Evolutionary conservation across 2,329 filamentous ascomycete species (phyloP), one percentile per base, ranked within the genome.

Genomic region (Colletotrichum abscissum): DNA sequence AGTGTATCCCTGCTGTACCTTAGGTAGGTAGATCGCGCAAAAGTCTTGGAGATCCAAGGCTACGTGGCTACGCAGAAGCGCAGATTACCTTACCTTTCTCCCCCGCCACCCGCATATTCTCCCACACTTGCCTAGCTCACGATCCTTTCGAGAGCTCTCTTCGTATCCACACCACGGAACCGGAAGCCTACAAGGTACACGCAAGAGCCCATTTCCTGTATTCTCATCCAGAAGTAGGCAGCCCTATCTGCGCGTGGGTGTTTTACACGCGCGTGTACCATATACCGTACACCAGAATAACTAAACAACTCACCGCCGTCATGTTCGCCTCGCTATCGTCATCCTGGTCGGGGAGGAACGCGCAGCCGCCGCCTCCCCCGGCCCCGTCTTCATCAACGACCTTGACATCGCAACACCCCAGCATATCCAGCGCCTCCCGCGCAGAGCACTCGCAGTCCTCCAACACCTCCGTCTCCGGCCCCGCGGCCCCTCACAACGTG

Each of bases 391-490:
- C 72, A 9, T 69, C 56, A 14, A 57, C 65, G 9, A 55, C 70
- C 7, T 63, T 57, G 12, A 46, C 72, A 8, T 49, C 69, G 26
- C 72, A 63, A 35, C 62, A 73, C 24, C 64, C 42, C 28, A 75
- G 72, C 63, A n/a, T 64, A 52, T 74, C 72, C n/a, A 75, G 68
- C 74, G 57, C 69, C 26, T 46, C 62, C 19, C 73, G 72, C 52
- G 62, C 64, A n/a, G 60, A 67, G 12, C 55, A 56, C n/a, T 38
- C 69, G 9, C 68, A 60, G 4, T 75, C 74, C 38, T 58, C 72
- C 30, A 63, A 71, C 26, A 73, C 74, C 22, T 75, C 72, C n/a
- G 55, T 75, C 54, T 75, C 30, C 42, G 64, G 67, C 28, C 52
- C 22, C 19, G 42, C 38, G 56, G 67, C 70, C 33, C 66, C 70